Evolutionary conservation across 83 land plant species (phyloP), one percentile per base, ranked within the genome.

Genomic region (Thuja plicata): DNA sequence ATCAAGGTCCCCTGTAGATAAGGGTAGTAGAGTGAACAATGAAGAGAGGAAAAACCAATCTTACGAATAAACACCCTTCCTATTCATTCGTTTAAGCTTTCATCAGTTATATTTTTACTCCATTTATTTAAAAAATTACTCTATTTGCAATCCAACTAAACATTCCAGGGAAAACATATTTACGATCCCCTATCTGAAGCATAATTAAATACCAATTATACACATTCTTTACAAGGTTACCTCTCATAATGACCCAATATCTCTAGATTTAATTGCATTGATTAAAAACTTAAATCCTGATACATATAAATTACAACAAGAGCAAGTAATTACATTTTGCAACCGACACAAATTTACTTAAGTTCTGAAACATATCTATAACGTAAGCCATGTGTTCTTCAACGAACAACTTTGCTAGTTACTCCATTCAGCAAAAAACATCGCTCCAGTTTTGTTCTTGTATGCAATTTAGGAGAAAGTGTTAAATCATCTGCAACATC

Each of bases 401-500:
- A 43, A 24, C 52, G 4, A 19, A 81, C n/a, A 81, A 81, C 84
- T 81, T 82, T 82, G 41, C 85, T 45, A n/a, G 85, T 45, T 27
- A 82, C 85, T 43, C 85, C 85, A 45, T 82, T 43, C 54, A 82
- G n/a, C 46, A 82, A 82, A 82, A 82, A 82, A 34, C 85, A 82
- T 45, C 85, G 85, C 85, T 82, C 27, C 17, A 82, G 48, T 82
- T 82, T 82, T 82, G 85, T 41, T 41, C 85, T 50, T 21, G 85
- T 82, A 46, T 45, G 52, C n/a, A 50, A 45, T 82, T 45, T 82
- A 9, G 85, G 27, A 45, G 85, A 45, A 43, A 82, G 85, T 16
- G 85, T n/a, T 24, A 82, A 82, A 46, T 82, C 85, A n/a, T 82
- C 85, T 19, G 85, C 54, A 45, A 82, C 85, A 82, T 82, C 85